Evolutionary conservation across 2,329 filamentous ascomycete species (phyloP), one percentile per base, ranked within the genome.

Genomic region (Hypomyces perniciosus): DNA sequence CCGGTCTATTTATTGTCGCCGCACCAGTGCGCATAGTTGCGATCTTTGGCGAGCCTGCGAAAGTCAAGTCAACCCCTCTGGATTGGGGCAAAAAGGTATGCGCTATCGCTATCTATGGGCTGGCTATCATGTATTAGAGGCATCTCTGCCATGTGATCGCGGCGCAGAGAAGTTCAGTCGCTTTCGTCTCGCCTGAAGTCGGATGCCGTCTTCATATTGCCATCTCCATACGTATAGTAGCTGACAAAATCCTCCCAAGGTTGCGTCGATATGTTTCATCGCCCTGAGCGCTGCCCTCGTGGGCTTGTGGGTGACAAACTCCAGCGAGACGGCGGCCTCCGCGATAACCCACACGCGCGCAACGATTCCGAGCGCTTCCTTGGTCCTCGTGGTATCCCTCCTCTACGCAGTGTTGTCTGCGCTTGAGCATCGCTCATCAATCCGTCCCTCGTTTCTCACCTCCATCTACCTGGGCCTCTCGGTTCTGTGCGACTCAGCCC

Each of bases 391-490:
- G 3, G 2, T 49, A 7, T 52, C 50, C 8, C 45, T 52, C 3
- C 8, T 42, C 5, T 52, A 44, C 30, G 40, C 27, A 10, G 27
- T 42, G n/a, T 41, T 49, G 34, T 52, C 50, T 12, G 20, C 12
- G 8, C 31, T 53, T n/a, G 46, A 53, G 31, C 51, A 53, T 41
- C 47, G 51, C 20, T 41, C 41, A 6, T 54, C 51, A 4, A 39
- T 57, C 10, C 55, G 56, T 5, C 56, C 55, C 2, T 57, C 56
- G 2, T 53, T 54, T 10, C 30, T 57, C 8, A 42, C 57, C 5
- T 56, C 53, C 20, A 43, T 51, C 2, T 57, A 56, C 29, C 47
- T 58, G 8, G 53, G 43, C 1, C 35, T 56, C 30, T 55, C 56
- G 8, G 43, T 55, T 12, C 41, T 57, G 13, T 47, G 57, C 30